Conservation (phyloP, 192 early-diverging fungal genomes). For the Gigaspora rosea region DNA sequence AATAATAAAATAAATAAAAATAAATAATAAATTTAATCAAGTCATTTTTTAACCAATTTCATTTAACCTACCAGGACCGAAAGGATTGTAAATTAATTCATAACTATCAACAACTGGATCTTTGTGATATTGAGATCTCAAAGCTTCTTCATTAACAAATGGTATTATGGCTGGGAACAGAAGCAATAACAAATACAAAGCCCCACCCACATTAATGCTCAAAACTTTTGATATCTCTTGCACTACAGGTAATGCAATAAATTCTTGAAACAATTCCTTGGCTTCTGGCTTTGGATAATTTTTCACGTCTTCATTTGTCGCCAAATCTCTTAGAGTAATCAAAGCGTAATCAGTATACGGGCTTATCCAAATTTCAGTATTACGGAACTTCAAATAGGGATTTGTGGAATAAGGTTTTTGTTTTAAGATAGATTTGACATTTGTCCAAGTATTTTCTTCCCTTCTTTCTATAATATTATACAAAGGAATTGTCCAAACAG, state of each 20-base stretch:
- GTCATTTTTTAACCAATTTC: not conserved
- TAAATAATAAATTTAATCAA: not conserved
- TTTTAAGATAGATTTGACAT: not conserved
- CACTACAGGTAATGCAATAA: slow-evolving; percentile 6
- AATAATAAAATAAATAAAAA: not conserved
- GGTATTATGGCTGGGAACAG: not conserved
- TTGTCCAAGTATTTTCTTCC: slow-evolving; percentile 16
- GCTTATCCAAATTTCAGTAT: slow-evolving; percentile 12
- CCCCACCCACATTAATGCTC: not conserved
- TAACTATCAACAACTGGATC: slow-evolving; percentile 8
- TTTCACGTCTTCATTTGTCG: slow-evolving; percentile 1
- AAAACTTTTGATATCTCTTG: not conserved
- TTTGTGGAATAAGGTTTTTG: slow-evolving; percentile 2
- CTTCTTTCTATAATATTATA: not conserved
- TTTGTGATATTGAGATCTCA: slow-evolving; percentile 14
- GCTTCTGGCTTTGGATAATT: not conserved
- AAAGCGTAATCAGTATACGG: slow-evolving; percentile 9
- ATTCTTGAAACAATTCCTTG: not conserved
- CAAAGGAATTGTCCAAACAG: not conserved
- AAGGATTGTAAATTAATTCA: not conserved
- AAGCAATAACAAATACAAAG: not conserved
- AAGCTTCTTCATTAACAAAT: slow-evolving; percentile 7
- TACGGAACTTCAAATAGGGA: not conserved
- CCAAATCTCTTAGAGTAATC: not conserved
- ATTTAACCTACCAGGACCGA: not conserved